phyloP scores from a whole-genome alignment of 73 alveolate species.

The Blepharisma japonicum region DNA sequence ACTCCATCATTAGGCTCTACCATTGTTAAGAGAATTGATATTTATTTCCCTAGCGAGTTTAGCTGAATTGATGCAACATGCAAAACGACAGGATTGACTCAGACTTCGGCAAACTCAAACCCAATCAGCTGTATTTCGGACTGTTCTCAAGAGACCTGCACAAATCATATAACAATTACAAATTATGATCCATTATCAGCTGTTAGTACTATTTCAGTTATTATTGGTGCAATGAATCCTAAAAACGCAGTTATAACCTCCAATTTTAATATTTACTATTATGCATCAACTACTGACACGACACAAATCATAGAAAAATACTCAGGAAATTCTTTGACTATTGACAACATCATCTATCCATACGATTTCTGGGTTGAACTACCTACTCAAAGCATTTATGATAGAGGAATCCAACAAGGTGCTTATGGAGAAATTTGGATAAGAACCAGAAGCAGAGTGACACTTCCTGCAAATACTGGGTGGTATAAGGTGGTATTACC shows the following conservation, averaged over 20 bases:
- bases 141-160: slow-evolving; percentile 8
- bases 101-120: background rate
- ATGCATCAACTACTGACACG: background rate
- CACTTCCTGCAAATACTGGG: slow-evolving; percentile 8
- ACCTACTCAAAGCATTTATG: slow-evolving; percentile 20
- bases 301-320: slow-evolving; percentile 9
- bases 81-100: background rate
- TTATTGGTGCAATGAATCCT: slow-evolving; percentile 32
- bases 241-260: slow-evolving; percentile 7
- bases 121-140: slow-evolving; percentile 21
- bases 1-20: slow-evolving; percentile 28
- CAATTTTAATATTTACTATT: background rate
- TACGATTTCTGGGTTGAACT: slow-evolving; percentile 33
- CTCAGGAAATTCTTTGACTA: background rate
- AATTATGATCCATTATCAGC: slow-evolving; percentile 17
- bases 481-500: slow-evolving; percentile 7
- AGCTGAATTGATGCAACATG: slow-evolving; percentile 22
- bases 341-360: slow-evolving; percentile 11
- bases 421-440: slow-evolving; percentile 31
- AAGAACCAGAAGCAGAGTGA: background rate
- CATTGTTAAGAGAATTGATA: slow-evolving; percentile 5
- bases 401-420: background rate
- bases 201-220: background rate
- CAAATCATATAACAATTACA: slow-evolving; percentile 12
- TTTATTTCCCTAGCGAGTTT: slow-evolving; percentile 15